A percentile compares a stretch with the other conserved stretches of the same genome.
These are phyloP conservation scores for Cladorrhinum sp. DNA, from an alignment of 2,329 filamentous ascomycete species.

Conservation along the genomic window DNA sequence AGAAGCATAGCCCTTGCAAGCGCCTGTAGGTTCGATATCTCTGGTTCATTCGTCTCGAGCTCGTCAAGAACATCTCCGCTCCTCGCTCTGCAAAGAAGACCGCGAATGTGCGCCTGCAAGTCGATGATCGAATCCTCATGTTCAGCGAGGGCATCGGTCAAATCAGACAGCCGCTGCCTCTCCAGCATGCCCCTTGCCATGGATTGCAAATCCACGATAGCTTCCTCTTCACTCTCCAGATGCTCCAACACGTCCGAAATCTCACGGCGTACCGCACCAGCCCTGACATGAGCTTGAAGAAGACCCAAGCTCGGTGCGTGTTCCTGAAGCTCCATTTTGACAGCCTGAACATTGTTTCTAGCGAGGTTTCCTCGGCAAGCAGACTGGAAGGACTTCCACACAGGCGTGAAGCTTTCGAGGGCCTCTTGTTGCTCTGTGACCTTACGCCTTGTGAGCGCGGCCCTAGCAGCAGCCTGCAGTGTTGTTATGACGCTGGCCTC, in stretches of 20 bases:
- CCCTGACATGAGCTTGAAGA: slow-evolving; percentile 53
- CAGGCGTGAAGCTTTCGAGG: slow-evolving; percentile 47
- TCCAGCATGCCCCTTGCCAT: slow-evolving; percentile 60
- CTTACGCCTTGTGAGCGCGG: slow-evolving; percentile 56
- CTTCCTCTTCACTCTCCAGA: slow-evolving; percentile 45
- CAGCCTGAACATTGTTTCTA: slow-evolving; percentile 42
- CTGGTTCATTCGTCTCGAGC: slow-evolving; percentile 64
- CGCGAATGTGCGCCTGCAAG: slow-evolving; percentile 66
- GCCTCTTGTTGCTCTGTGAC: slow-evolving; percentile 49
- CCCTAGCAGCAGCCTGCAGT: slow-evolving; percentile 66
- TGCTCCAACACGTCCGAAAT: slow-evolving; percentile 47
- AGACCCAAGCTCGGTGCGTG: slow-evolving; percentile 43
- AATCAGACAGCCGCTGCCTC: slow-evolving; percentile 47
- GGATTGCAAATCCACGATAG: slow-evolving; percentile 54
- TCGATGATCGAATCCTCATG: slow-evolving; percentile 55
- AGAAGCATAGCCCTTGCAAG: slow-evolving; percentile 75
- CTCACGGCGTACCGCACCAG: slow-evolving; percentile 51
- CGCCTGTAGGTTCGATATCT: slow-evolving; percentile 69
- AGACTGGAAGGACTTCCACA: slow-evolving; percentile 52
- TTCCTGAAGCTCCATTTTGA: slow-evolving; percentile 47
- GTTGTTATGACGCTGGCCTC: slow-evolving; percentile 49
- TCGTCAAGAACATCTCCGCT: slow-evolving; percentile 64
- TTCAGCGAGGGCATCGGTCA: slow-evolving; percentile 54
- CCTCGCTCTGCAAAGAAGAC: slow-evolving; percentile 59
- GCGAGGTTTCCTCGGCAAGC: slow-evolving; percentile 46